Conservation (phyloP, 306 rosid species). For the Prunus mume region DNA sequence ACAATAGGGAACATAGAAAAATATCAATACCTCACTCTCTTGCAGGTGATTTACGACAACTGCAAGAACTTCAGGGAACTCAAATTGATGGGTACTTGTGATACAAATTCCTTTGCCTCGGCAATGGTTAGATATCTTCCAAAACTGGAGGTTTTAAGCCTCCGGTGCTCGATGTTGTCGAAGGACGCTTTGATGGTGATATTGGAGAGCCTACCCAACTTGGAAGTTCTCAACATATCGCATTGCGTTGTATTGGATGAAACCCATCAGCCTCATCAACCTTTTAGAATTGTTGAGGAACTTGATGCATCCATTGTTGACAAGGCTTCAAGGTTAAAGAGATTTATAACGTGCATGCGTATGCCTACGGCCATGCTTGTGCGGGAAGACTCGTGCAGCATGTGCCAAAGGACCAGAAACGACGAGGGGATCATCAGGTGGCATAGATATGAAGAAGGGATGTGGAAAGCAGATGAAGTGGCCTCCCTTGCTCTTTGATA, state of each 20-base stretch:
- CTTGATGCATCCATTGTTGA: constrained; percentile 38
- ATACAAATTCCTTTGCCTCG: constrained; percentile 33
- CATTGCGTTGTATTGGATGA: constrained; percentile 56
- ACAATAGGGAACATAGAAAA: constrained; percentile 60
- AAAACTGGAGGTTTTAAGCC: constrained; percentile 59
- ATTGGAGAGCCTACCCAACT: constrained; percentile 36
- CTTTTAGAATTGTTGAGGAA: constrained; percentile 31
- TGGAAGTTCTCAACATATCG: constrained; percentile 70
- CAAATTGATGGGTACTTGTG: constrained; percentile 70
- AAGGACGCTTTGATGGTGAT: constrained; percentile 51
- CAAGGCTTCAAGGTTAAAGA: constrained; percentile 56
- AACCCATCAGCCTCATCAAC: constrained; percentile 34
- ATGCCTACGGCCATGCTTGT: constrained; percentile 20
- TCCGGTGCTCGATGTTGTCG: constrained; percentile 49
- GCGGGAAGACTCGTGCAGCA: constrained; percentile 38
- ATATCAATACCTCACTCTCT: constrained; percentile 34
- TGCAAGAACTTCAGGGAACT: constrained; percentile 61
- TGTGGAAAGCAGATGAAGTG: constrained; percentile 68
- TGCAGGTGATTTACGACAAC: constrained; percentile 53
- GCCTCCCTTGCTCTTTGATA: constrained; percentile 39
- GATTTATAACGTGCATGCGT: constrained; percentile 42
- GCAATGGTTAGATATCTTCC: constrained; percentile 49
- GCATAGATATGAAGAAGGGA: constrained; percentile 65
- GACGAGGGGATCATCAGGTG: constrained; percentile 76
- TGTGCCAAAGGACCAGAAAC: constrained; percentile 56